Percentiles rank a stretch among this genome's conserved stretches.
These are phyloP conservation scores for Colletotrichum sp. DNA, from an alignment of 2,329 filamentous ascomycete genomes.

Conservation along the genomic window DNA sequence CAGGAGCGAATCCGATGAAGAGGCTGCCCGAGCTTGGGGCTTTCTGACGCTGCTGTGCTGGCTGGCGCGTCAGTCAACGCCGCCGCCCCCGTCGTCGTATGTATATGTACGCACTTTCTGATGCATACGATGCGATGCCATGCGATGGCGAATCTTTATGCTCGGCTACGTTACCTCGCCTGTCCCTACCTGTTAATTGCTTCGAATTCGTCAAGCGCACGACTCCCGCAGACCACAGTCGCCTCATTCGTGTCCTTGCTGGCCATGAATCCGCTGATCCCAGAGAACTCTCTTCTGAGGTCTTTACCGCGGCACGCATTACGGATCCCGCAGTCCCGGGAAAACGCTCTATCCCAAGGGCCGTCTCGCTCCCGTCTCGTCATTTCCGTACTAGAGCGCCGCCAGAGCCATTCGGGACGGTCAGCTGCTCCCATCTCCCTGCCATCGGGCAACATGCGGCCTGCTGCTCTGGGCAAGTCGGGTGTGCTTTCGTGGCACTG, in stretches of 20 bases:
- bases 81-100: neutral
- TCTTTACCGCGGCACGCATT: neutral
- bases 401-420: constrained; percentile 10
- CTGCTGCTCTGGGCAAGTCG: constrained; percentile 14
- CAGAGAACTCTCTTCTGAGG: neutral
- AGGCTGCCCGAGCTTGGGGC: neutral
- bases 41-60: neutral
- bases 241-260: neutral
- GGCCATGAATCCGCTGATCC: neutral
- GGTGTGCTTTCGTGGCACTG: constrained; percentile 12
- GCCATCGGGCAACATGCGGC: constrained; percentile 12
- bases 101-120: neutral
- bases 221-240: neutral
- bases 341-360: neutral
- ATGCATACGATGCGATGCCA: neutral
- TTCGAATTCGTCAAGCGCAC: neutral
- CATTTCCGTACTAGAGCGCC: constrained; percentile 7
- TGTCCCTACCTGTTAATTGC: neutral
- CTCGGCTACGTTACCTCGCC: neutral
- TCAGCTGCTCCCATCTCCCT: constrained; percentile 9
- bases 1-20: neutral
- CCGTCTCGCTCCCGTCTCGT: constrained; percentile 1
- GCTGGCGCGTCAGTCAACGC: neutral
- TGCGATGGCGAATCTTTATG: neutral
- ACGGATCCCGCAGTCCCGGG: neutral